Evolutionary conservation across 2,329 filamentous ascomycete species (phyloP).

Genomic region (Beauveria rudraprayagi): DNA sequence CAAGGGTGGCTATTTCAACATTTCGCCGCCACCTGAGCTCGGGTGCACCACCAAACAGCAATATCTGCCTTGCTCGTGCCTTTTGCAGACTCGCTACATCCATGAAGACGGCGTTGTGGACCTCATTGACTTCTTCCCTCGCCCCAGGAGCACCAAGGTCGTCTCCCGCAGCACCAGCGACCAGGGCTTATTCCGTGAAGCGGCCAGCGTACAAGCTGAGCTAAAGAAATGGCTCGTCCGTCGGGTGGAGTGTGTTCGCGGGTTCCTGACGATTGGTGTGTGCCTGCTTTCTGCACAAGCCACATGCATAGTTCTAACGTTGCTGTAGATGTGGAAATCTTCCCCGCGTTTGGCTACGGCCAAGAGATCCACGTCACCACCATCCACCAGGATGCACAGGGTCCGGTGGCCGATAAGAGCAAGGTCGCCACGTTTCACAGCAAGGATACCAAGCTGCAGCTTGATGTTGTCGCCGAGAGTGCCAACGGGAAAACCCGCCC

Average conservation of each 20-base stretch:
- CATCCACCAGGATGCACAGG: slow-evolving; percentile 38
- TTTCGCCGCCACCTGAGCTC: slow-evolving; percentile 44
- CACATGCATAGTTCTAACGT: slow-evolving; percentile 5
- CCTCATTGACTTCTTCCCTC: slow-evolving; percentile 67
- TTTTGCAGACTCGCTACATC: slow-evolving; percentile 70
- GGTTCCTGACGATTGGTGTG: slow-evolving; percentile 51
- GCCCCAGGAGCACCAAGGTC: slow-evolving; percentile 52
- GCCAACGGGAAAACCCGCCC: slow-evolving; percentile 38
- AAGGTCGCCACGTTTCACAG: slow-evolving; percentile 58
- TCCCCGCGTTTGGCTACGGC: slow-evolving; percentile 66
- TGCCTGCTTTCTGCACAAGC: not conserved
- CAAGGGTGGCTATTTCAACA: slow-evolving; percentile 66
- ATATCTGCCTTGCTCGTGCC: slow-evolving; percentile 67
- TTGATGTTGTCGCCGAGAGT: slow-evolving; percentile 59
- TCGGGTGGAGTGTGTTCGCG: slow-evolving; percentile 65
- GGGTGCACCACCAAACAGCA: slow-evolving; percentile 66
- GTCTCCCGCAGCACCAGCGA: slow-evolving; percentile 35
- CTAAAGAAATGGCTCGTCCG: slow-evolving; percentile 65
- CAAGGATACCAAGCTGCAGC: slow-evolving; percentile 50
- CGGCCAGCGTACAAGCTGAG: slow-evolving; percentile 46
- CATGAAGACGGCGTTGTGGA: slow-evolving; percentile 68
- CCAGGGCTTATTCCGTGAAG: slow-evolving; percentile 46
- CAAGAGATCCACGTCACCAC: slow-evolving; percentile 52
- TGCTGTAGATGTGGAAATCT: slow-evolving; percentile 54
- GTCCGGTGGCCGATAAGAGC: slow-evolving; percentile 34